Evolutionary conservation across 768 basidiomycete species (phyloP), one percentile per base, ranked within the genome.

Genomic region (Lactarius evosmus): DNA sequence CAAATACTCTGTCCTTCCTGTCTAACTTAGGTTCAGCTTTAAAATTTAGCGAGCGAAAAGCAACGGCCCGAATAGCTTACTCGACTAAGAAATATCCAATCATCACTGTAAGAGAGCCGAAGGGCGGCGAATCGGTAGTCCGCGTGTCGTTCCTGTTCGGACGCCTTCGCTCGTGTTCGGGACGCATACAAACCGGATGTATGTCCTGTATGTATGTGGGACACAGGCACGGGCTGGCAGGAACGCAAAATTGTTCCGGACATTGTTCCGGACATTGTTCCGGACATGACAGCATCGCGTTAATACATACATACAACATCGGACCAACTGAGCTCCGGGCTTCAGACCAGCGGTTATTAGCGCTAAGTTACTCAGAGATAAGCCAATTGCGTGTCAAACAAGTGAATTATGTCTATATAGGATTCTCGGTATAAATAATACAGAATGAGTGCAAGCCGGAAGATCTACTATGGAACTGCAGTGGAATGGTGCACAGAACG

Each of bases 361-460:
- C 5, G 19, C 36, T 14, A 2, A 16, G 46, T n/a, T 27, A 22
- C 9, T 49, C 9, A 27, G 50, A 8, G 4, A 19, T 29, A 32
- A 53, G 7, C 17, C 27, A 32, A 51, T 6, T 51, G n/a, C 12
- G 25, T 29, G 3, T 29, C 40, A 14, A 36, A 38, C 17, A 49
- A 30, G 29, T 60, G 49, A 60, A 65, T 65, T 29, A 36, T 27
- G 59, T 65, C 63, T 65, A 65, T 30, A 46, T 49, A 12, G 12
- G 29, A 29, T 38, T 54, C 30, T 30, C 36, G 49, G 59, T 65
- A 60, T 40, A 60, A 54, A 44, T 54, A 41, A 65, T 61, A 61
- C 64, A 65, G 19, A 25, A 32, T 57, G 17, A 41, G 64, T 52
- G 49, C 30, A 38, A n/a, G 33, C 19, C 34, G 11, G 32, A 56